Percentiles rank a stretch among this genome's conserved stretches.
Conservation (phyloP, 2,329 filamentous ascomycete genomes). For the Endoconidiophora polonica region DNA sequence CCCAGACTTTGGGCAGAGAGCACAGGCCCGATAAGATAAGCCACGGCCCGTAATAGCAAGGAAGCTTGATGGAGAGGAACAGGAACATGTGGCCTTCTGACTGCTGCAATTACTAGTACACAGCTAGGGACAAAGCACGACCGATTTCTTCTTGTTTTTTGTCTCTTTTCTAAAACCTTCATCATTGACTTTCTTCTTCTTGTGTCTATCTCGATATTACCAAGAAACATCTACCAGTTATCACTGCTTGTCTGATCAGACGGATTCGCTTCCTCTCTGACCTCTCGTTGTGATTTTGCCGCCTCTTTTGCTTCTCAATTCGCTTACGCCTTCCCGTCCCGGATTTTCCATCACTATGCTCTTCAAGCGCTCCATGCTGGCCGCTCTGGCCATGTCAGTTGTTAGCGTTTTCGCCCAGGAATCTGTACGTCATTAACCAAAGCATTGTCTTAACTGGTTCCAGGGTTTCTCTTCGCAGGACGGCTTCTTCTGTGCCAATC, state of each 20-base stretch:
- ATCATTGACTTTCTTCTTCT: constrained; percentile 8
- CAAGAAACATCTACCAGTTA: constrained; percentile 2
- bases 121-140: neutral
- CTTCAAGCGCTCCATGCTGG: constrained; percentile 55
- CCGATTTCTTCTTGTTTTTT: neutral
- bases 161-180: neutral
- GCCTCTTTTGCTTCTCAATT: too few relatives aligned
- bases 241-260: constrained; percentile 7
- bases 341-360: constrained; percentile 40
- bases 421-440: constrained; percentile 1
- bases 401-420: constrained; percentile 40
- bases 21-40: constrained; percentile 2
- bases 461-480: constrained; percentile 2
- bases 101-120: neutral
- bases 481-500: neutral
- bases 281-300: too few relatives aligned
- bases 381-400: constrained; percentile 53
- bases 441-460: neutral
- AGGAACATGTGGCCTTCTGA: constrained; percentile 11
- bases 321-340: neutral
- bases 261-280: too few relatives aligned
- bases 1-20: too few relatives aligned
- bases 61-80: neutral
- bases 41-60: neutral
- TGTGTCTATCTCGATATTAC: too few relatives aligned